phyloP scores from a whole-genome alignment of 2,329 filamentous ascomycete species.

The Huntiella decipiens region DNA sequence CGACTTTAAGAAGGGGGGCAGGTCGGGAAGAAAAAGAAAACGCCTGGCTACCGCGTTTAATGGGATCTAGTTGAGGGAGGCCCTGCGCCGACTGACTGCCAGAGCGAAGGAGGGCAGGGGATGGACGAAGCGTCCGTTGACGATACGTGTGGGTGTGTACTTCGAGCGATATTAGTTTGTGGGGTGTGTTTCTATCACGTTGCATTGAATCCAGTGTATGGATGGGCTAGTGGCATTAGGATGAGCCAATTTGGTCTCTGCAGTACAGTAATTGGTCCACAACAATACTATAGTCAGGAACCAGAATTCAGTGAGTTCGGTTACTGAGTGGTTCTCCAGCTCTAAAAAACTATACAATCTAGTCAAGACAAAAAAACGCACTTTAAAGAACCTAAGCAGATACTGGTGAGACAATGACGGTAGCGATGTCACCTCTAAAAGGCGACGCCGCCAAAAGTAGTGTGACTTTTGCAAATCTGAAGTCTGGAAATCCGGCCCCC shows the following conservation, averaged over 20 bases:
- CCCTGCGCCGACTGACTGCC: slow-evolving; percentile 2
- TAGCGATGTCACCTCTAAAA: too few species aligned
- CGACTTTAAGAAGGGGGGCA: background rate
- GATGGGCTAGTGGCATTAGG: too few species aligned
- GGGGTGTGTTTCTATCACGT: background rate
- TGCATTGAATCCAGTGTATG: too few species aligned
- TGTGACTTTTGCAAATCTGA: too few species aligned
- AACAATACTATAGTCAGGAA: slow-evolving; percentile 5
- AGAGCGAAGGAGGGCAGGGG: background rate
- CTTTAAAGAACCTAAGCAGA: too few species aligned
- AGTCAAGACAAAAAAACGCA: too few species aligned
- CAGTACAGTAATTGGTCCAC: background rate
- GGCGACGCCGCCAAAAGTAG: too few species aligned
- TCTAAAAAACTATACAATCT: too few species aligned
- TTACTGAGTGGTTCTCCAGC: too few species aligned
- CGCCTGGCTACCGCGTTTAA: slow-evolving; percentile 5
- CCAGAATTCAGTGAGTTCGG: background rate
- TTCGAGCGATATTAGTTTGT: background rate
- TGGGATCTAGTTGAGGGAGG: slow-evolving; percentile 8
- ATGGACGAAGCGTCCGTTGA: background rate
- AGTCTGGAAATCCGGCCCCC: too few species aligned
- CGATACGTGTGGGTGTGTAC: background rate
- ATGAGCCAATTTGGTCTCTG: too few species aligned
- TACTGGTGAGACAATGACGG: too few species aligned
- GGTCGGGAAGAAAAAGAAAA: slow-evolving; percentile 1